These are phyloP conservation scores for Russula earlei DNA, from an alignment of 768 basidiomycete genomes.

Conservation along the genomic window DNA sequence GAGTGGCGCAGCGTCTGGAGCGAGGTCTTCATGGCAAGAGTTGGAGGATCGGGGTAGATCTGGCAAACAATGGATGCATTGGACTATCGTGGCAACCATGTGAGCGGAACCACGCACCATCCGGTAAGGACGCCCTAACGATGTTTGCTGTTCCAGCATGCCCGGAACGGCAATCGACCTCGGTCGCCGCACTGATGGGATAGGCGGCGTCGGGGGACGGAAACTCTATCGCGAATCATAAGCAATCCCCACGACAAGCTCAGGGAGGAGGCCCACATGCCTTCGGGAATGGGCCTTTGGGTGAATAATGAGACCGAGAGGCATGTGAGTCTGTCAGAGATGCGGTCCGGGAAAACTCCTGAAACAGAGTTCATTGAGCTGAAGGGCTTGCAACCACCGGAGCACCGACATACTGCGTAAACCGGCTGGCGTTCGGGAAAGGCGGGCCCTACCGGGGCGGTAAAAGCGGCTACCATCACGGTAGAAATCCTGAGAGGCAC, in stretches of 20 bases:
- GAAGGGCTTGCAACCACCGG: background rate
- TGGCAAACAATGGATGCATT: background rate
- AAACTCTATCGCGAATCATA: conserved; percentile 20
- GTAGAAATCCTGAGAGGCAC: background rate
- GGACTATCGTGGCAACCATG: background rate
- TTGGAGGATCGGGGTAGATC: conserved; percentile 19
- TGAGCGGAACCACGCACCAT: conserved; percentile 6
- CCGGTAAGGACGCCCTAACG: conserved; percentile 7
- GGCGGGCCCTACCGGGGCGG: background rate
- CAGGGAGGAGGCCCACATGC: conserved; percentile 1
- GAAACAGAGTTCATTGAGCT: background rate
- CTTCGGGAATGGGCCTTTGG: conserved; percentile 1
- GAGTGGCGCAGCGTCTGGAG: background rate
- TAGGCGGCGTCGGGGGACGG: conserved; percentile 29
- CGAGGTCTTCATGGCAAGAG: conserved; percentile 13
- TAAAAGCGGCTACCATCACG: background rate
- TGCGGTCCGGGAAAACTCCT: background rate
- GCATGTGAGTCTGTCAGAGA: background rate
- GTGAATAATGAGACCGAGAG: background rate
- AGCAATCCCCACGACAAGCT: background rate
- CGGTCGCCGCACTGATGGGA: conserved; percentile 16
- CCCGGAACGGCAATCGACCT: conserved; percentile 7
- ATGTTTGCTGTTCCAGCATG: background rate
- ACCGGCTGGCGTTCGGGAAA: background rate
- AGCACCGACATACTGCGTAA: background rate